Percentiles rank a stretch among this genome's conserved stretches.
These are phyloP conservation scores for Trichoderma sp. DNA, from an alignment of 2,329 filamentous ascomycete genomes.

Conservation along the genomic window DNA sequence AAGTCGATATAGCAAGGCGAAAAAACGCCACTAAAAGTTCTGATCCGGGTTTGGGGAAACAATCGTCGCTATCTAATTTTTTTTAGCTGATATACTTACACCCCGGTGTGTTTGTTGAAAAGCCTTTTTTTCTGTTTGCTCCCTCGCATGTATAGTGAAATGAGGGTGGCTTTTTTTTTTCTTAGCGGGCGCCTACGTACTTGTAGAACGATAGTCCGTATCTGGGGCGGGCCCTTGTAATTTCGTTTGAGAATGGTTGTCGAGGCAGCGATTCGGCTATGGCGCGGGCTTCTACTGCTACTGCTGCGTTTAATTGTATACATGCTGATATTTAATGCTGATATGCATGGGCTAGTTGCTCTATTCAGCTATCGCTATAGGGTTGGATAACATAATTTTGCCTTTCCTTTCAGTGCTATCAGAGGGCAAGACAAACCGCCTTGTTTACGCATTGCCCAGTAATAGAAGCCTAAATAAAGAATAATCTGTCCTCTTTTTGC, in stretches of 20 bases:
- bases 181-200: constrained; percentile 7
- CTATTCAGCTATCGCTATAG: no score
- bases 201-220: neutral
- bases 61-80: neutral
- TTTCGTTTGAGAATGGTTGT: neutral
- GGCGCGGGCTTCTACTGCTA: no score
- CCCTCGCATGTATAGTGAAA: constrained; percentile 20
- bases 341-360: no score
- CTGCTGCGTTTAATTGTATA: no score
- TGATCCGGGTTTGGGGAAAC: neutral
- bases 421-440: neutral
- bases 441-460: neutral
- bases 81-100: neutral
- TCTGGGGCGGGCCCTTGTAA: neutral
- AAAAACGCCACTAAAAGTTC: neutral
- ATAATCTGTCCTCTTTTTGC: neutral
- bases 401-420: neutral
- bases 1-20: neutral
- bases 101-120: neutral
- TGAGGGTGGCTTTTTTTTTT: neutral
- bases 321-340: no score
- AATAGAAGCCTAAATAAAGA: neutral
- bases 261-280: no score
- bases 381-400: no score
- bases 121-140: neutral